Conservation (phyloP, 352 stramenopile genomes). For the Globisporangium iwayamae region DNA sequence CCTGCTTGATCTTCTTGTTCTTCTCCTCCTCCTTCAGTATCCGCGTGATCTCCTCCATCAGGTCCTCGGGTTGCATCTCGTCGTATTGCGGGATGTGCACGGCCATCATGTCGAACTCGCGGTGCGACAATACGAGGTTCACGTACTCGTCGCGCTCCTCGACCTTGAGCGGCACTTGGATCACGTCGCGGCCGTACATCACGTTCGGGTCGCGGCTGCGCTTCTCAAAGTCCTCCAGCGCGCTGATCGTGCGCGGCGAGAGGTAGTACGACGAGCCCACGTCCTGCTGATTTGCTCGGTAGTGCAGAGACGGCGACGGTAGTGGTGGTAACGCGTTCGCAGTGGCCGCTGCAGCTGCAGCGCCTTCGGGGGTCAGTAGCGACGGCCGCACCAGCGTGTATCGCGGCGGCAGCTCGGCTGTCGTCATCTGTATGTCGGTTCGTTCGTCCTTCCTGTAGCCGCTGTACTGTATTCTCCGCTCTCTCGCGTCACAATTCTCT, state of each 20-base stretch:
- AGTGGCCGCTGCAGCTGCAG: neutral
- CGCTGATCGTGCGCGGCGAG: constrained; percentile 27
- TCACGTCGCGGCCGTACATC: constrained; percentile 66
- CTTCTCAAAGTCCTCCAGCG: constrained; percentile 25
- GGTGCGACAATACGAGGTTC: constrained; percentile 70
- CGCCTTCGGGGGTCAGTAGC: constrained; percentile 13
- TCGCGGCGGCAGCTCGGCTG: constrained; percentile 10
- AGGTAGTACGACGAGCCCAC: constrained; percentile 16
- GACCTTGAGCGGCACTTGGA: constrained; percentile 68
- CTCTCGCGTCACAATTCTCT: neutral
- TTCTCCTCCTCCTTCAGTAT: constrained; percentile 49
- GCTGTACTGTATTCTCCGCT: neutral
- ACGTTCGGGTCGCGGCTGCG: constrained; percentile 27
- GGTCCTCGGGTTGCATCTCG: constrained; percentile 42
- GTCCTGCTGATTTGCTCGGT: constrained; percentile 11
- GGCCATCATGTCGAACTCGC: constrained; percentile 75
- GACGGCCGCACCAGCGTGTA: constrained; percentile 17
- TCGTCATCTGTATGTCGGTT: constrained; percentile 7
- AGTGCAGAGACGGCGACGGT: constrained; percentile 19
- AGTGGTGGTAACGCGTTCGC: constrained; percentile 23
- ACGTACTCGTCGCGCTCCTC: constrained; percentile 44
- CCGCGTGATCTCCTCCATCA: constrained; percentile 57
- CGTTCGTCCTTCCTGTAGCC: neutral
- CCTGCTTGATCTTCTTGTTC: constrained; percentile 27
- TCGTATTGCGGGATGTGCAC: constrained; percentile 72